phyloP scores from a whole-genome alignment of 352 stramenopile species.

The Halophytophthora polymorphica region DNA sequence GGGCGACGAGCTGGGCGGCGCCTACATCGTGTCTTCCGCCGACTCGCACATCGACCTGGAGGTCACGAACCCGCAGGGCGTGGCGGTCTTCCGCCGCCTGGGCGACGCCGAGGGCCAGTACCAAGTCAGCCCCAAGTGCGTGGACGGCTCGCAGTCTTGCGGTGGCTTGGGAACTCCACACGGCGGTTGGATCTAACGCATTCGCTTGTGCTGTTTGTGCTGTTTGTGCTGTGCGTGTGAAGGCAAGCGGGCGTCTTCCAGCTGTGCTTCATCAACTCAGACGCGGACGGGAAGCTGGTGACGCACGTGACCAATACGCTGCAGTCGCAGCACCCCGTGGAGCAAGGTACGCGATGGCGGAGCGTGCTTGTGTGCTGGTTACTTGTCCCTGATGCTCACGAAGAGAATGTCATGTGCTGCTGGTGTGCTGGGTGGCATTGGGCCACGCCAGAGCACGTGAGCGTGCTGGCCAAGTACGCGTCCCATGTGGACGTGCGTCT shows the following conservation, averaged over 20 bases:
- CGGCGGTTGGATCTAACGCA: no score
- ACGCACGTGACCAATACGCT: slow-evolving; percentile 80
- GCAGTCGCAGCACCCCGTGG: slow-evolving; percentile 75
- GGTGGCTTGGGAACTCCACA: neutral
- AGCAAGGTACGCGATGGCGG: slow-evolving; percentile 57
- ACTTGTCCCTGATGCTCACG: no score
- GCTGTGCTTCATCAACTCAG: slow-evolving; percentile 74
- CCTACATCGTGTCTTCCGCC: slow-evolving; percentile 71
- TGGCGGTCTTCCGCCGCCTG: slow-evolving; percentile 50
- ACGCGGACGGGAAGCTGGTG: slow-evolving; percentile 70
- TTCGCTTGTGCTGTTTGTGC: neutral
- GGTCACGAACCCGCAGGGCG: slow-evolving; percentile 64
- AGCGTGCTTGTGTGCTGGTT: no score
- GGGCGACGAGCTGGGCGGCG: slow-evolving; percentile 56
- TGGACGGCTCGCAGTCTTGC: neutral
- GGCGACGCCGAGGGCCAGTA: slow-evolving; percentile 75
- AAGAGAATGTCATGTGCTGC: neutral
- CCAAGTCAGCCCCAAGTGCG: slow-evolving; percentile 55
- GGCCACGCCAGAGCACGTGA: slow-evolving; percentile 63
- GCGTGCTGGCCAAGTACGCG: slow-evolving; percentile 75
- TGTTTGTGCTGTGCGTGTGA: slow-evolving; percentile 1
- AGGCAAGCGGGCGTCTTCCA: slow-evolving; percentile 59
- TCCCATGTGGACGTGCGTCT: slow-evolving; percentile 79
- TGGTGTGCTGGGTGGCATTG: neutral
- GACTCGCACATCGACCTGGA: slow-evolving; percentile 73